Conservation (phyloP, 768 basidiomycete genomes). For the Xerocomus potaroensis region DNA sequence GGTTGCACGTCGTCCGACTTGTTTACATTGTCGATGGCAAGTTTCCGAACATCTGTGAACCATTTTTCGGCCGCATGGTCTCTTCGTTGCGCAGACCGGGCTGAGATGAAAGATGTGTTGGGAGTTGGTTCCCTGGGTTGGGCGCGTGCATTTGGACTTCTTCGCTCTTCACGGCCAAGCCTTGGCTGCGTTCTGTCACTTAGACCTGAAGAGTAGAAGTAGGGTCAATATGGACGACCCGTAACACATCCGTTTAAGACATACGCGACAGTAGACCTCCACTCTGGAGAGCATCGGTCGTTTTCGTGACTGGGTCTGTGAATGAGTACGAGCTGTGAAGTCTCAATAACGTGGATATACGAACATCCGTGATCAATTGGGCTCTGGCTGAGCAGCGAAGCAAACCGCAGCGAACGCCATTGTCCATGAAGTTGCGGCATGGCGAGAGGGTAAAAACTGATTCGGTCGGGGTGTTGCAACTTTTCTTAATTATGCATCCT, state of each 20-base stretch:
- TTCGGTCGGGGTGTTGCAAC: slow-evolving; percentile 9
- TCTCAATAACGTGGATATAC: not conserved
- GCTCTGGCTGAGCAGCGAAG: slow-evolving; percentile 5
- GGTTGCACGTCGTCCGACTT: not conserved
- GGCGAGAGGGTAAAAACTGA: slow-evolving; percentile 4
- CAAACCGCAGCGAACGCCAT: slow-evolving; percentile 7
- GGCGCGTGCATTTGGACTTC: not conserved
- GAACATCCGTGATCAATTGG: not conserved
- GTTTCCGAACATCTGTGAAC: slow-evolving; percentile 18
- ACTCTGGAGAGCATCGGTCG: not conserved
- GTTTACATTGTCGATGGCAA: slow-evolving; percentile 11
- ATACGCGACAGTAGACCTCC: slow-evolving; percentile 20
- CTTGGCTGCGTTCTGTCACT: slow-evolving; percentile 9
- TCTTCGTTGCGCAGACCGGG: slow-evolving; percentile 19
- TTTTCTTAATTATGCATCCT: slow-evolving; percentile 37
- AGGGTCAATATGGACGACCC: not conserved
- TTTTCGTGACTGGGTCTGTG: slow-evolving; percentile 1
- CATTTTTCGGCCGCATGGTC: slow-evolving; percentile 23
- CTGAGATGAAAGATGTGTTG: slow-evolving; percentile 19
- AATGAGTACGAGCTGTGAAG: slow-evolving; percentile 4
- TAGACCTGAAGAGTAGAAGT: slow-evolving; percentile 11
- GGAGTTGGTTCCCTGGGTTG: slow-evolving; percentile 3
- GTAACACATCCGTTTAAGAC: slow-evolving; percentile 4
- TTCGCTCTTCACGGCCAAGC: slow-evolving; percentile 5
- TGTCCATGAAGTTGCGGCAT: slow-evolving; percentile 17